phyloP scores from a whole-genome alignment of 371 early-diverging fungal species.

The Mortierella sp. region DNA sequence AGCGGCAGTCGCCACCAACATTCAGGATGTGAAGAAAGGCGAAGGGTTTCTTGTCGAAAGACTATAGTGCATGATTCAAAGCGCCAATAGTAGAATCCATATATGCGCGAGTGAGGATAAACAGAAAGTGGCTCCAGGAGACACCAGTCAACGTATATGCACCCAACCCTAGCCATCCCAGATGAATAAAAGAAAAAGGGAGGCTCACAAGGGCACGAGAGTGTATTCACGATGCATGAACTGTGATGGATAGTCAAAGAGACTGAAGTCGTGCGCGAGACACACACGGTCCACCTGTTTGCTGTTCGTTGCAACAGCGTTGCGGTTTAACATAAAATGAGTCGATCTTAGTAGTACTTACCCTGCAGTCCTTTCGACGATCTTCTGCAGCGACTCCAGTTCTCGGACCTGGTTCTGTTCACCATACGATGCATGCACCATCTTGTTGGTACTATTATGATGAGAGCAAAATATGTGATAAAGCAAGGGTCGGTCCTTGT shows the following conservation, averaged over 20 bases:
- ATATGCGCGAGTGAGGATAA: too few species aligned
- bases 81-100: too few species aligned
- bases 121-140: too few species aligned
- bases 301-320: too few species aligned
- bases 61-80: too few species aligned
- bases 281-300: too few species aligned
- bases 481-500: not conserved
- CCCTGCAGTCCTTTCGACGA: constrained; percentile 50
- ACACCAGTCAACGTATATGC: not conserved
- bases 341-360: too few species aligned
- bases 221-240: not conserved
- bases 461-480: not conserved
- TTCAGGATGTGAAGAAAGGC: too few species aligned
- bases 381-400: constrained; percentile 42
- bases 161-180: not conserved
- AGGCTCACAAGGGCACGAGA: not conserved
- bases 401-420: constrained; percentile 42
- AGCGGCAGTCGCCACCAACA: too few species aligned
- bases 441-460: constrained; percentile 18
- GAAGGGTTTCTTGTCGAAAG: too few species aligned
- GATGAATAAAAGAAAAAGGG: not conserved
- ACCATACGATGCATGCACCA: constrained; percentile 14
- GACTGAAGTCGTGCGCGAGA: too few species aligned
- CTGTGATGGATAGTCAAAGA: not conserved
- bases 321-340: too few species aligned